Evolutionary conservation across 108 stramenopile species (phyloP).

Genomic region (Discostella pseudostelligera): DNA sequence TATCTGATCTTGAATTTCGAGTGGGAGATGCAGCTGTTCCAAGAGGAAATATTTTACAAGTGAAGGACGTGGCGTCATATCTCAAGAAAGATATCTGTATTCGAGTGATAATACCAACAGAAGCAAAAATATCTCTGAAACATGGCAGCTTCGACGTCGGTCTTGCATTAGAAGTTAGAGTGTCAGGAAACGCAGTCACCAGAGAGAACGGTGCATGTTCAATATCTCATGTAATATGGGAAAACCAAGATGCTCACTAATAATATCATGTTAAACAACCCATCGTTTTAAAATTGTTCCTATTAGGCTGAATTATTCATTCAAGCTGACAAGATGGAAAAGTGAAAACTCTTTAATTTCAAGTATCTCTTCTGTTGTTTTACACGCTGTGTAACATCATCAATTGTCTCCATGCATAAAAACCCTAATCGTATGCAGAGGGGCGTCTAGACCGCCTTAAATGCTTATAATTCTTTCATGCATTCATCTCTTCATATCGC

Average conservation of each 20-base stretch:
- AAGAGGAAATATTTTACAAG: conserved; percentile 17
- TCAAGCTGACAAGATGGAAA: too few species aligned
- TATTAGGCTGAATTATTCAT: too few species aligned
- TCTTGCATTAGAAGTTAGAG: conserved; percentile 39
- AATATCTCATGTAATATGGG: conserved; percentile 85
- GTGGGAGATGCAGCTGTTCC: conserved; percentile 58
- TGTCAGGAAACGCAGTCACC: conserved; percentile 47
- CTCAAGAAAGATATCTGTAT: conserved; percentile 80
- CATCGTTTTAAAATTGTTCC: too few species aligned
- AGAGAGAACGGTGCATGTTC: conserved; percentile 78
- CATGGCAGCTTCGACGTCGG: conserved; percentile 29
- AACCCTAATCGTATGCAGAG: too few species aligned
- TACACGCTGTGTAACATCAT: too few species aligned
- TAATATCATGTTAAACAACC: too few species aligned
- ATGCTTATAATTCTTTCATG: too few species aligned
- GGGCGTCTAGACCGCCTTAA: too few species aligned
- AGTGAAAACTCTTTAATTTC: too few species aligned
- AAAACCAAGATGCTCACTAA: conserved; percentile 48
- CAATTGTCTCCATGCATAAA: too few species aligned
- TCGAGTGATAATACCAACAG: conserved; percentile 59
- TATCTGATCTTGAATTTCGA: conserved; percentile 56
- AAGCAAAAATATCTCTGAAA: conserved; percentile 56
- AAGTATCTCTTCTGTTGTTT: too few species aligned
- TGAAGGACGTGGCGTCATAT: conserved; percentile 76
- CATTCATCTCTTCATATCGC: too few species aligned